These are phyloP conservation scores for Conoideocrella luteorostrata DNA, from an alignment of 2,329 filamentous ascomycete genomes.

Conservation along the genomic window DNA sequence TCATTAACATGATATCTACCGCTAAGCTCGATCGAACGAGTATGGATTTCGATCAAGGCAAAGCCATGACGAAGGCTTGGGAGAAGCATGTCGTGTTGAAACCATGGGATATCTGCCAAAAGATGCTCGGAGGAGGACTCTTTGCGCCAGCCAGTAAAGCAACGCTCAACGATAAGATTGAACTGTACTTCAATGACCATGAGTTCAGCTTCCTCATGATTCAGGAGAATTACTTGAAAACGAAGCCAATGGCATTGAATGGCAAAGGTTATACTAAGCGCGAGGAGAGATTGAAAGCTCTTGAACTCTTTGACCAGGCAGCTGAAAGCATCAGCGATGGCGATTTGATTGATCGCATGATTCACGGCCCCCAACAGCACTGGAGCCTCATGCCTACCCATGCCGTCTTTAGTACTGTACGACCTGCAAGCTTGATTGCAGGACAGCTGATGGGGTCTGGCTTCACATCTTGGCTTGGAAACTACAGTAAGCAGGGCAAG, in stretches of 20 bases:
- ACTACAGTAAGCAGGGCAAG: conserved; percentile 81
- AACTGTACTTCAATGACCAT: conserved; percentile 98
- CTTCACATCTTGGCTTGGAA: conserved; percentile 91
- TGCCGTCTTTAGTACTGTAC: conserved; percentile 89
- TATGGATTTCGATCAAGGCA: conserved; percentile 79
- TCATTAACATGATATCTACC: conserved; percentile 97
- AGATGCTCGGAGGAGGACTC: conserved; percentile 81
- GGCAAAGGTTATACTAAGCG: conserved; percentile 50
- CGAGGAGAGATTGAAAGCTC: conserved; percentile 70
- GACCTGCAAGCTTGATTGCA: conserved; percentile 79
- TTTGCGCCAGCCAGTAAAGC: conserved; percentile 78
- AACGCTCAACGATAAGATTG: conserved; percentile 94
- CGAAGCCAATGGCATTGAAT: conserved; percentile 62
- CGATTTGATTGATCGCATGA: conserved; percentile 94
- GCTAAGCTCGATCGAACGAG: conserved; percentile 78
- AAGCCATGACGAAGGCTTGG: conserved; percentile 95
- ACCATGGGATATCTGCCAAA: conserved; percentile 95
- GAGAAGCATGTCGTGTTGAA: conserved; percentile 96
- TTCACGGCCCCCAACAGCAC: conserved; percentile 94
- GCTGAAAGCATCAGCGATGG: conserved; percentile 96
- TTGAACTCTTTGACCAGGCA: conserved; percentile 81
- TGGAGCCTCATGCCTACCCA: conserved; percentile 98
- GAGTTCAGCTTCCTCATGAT: conserved; percentile 97
- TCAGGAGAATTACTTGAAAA: conserved; percentile 92
- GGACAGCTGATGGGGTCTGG: conserved; percentile 68